These are phyloP conservation scores for Schizopora paradoxa DNA, from an alignment of 1,284 basidiomycete species.

Conservation along the genomic window DNA sequence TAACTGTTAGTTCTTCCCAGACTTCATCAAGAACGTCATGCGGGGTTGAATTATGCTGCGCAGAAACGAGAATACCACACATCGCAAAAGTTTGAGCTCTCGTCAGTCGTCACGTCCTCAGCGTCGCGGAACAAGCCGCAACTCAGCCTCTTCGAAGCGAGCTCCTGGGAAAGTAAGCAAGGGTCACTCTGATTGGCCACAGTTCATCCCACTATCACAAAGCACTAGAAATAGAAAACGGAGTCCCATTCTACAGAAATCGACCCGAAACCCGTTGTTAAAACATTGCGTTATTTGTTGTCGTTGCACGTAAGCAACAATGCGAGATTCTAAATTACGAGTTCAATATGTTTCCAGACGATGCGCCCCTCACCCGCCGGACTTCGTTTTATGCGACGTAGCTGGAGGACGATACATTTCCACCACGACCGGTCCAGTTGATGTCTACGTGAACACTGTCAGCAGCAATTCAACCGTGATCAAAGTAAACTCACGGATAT, in stretches of 20 bases:
- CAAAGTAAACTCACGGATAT: slow-evolving; percentile 70
- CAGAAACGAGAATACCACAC: slow-evolving; percentile 35
- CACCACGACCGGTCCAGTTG: slow-evolving; percentile 93
- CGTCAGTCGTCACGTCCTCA: no score
- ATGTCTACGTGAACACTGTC: slow-evolving; percentile 45
- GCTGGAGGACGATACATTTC: slow-evolving; percentile 86
- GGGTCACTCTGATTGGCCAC: no score
- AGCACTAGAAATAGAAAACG: slow-evolving; percentile 20
- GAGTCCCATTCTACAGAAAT: slow-evolving; percentile 40
- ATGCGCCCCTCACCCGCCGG: no score
- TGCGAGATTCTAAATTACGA: neutral
- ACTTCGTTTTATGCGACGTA: slow-evolving; percentile 75
- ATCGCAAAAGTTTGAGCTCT: no score
- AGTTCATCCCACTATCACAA: no score
- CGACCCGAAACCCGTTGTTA: no score
- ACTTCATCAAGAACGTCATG: slow-evolving; percentile 25
- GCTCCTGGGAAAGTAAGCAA: no score
- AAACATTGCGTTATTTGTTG: no score
- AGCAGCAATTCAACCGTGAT: slow-evolving; percentile 9
- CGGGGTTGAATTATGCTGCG: slow-evolving; percentile 13
- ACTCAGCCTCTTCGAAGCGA: no score
- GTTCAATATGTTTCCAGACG: neutral
- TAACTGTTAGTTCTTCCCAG: slow-evolving; percentile 33
- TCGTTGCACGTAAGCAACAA: no score
- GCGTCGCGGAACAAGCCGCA: no score